These are phyloP conservation scores for Ogataea hybrid DNA, from an alignment of 1,139 yeast species.

Conservation along the genomic window DNA sequence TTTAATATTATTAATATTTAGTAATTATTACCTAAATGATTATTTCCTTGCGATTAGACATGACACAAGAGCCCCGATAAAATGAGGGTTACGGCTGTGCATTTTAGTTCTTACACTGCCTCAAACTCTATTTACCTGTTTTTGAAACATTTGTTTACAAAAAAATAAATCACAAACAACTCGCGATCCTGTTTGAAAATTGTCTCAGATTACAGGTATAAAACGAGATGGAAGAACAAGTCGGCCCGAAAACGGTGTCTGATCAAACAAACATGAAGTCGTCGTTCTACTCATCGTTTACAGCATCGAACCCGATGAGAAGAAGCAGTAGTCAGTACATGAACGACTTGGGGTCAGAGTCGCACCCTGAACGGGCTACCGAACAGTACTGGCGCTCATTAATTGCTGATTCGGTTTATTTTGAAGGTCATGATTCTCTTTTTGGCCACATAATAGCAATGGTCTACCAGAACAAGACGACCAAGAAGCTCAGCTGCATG, in stretches of 20 bases:
- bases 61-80: not conserved
- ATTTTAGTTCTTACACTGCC: conserved; percentile 2
- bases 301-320: conserved; percentile 19
- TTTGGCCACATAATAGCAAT: conserved; percentile 53
- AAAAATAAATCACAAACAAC: conserved; percentile 5
- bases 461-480: conserved; percentile 47
- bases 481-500: conserved; percentile 54
- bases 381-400: conserved; percentile 41
- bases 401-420: conserved; percentile 53
- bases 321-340: conserved; percentile 18
- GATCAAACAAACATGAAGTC: conserved; percentile 9
- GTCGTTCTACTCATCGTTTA: conserved; percentile 21
- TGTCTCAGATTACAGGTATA: conserved; percentile 7
- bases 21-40: not conserved
- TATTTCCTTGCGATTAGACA: not conserved
- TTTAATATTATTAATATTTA: not conserved
- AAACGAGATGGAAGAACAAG: conserved; percentile 1
- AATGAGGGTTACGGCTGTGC: conserved; percentile 5
- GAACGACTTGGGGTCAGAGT: conserved; percentile 10
- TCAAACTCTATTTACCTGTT: not conserved
- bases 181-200: conserved; percentile 3
- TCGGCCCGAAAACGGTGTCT: not conserved
- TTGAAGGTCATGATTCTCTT: conserved; percentile 51
- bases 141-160: conserved; percentile 14
- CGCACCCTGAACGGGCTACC: conserved; percentile 10